Percentiles rank a stretch among this genome's conserved stretches.
Conservation (phyloP, 2,329 filamentous ascomycete genomes). For the Xenosphaeropsis pyriputrescens region DNA sequence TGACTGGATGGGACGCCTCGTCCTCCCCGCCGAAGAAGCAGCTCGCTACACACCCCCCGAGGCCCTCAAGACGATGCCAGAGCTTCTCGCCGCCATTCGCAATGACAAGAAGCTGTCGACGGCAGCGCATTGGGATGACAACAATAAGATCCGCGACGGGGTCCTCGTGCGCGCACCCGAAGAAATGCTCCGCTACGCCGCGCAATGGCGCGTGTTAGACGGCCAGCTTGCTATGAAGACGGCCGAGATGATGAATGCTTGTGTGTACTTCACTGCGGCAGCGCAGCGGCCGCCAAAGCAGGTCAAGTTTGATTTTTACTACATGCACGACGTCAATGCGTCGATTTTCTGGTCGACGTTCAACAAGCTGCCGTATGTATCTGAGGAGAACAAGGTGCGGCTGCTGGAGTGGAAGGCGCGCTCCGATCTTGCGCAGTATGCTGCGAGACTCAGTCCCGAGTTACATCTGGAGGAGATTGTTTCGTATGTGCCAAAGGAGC, state of each 20-base stretch:
- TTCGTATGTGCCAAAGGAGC: conserved; percentile 30
- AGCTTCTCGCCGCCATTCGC: conserved; percentile 46
- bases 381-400: conserved; percentile 43
- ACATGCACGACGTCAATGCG: conserved; percentile 63
- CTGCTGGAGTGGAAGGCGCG: conserved; percentile 75
- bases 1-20: conserved; percentile 35
- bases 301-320: conserved; percentile 71
- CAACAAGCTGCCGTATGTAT: conserved; percentile 44
- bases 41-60: conserved; percentile 17
- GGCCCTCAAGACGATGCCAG: conserved; percentile 29
- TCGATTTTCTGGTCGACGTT: conserved; percentile 61
- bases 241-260: conserved; percentile 56
- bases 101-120: conserved; percentile 37
- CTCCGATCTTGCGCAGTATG: conserved; percentile 59
- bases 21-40: conserved; percentile 35
- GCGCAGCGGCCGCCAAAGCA: conserved; percentile 48
- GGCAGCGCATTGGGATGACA: conserved; percentile 35
- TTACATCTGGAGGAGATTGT: conserved; percentile 44
- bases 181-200: conserved; percentile 46
- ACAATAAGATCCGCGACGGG: conserved; percentile 54
- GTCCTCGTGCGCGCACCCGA: conserved; percentile 46
- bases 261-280: conserved; percentile 30
- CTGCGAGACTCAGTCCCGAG: conserved; percentile 47
- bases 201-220: conserved; percentile 40
- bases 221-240: conserved; percentile 32